Base-by-base conservation (phyloP, 2,329 filamentous ascomycete genomes). In the Juglanconis oblonga region DNA sequence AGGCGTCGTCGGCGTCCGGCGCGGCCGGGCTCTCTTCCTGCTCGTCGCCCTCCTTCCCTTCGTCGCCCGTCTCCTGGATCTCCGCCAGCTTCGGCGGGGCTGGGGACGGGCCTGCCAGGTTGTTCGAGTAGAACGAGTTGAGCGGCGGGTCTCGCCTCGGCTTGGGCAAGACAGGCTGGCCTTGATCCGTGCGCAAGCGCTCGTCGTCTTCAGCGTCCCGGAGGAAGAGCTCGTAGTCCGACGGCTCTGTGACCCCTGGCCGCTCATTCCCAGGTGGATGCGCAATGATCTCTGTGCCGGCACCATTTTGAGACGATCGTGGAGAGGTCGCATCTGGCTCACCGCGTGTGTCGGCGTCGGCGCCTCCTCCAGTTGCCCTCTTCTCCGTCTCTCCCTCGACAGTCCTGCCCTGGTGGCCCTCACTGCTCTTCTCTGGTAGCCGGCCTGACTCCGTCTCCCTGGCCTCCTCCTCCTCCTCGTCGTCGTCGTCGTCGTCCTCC, bases 71-170 rank as follows among this genome's bases (percentile, higher is more conserved):
- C 57, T 62, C 61, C 14, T 52, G 57, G 29, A 62, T 60, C 38
- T 48, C 61, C n/a, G 45, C 50, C 4, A 62, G 53, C 24, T 52
- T 60, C 11, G 44, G 32, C 35, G 52, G 42, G 10, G 36, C 48
- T 0, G 48, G 40, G 5, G 61, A 52, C 7, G 51, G 29, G 33
- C 40, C 44, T 11, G 33, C 38, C 57, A 53, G 57, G 17, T 52
- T 48, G 44, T 52, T 52, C 5, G 61, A 62, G n/a, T 62, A 62
- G 61, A 62, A 62, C 6, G 33, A 49, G 9, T 60, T 62, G 38
- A 62, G 17, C 11, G 36, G 54, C 10, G 31, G 50, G 2, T 60
- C 42, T 29, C 47, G 52, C n/a, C 29, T 24, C 5, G 52, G 55
- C n/a, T 52, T 51, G 17, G 49, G 24, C 7, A 33, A 29, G 35